A percentile compares a stretch with the other conserved stretches of the same genome.
phyloP scores from a whole-genome alignment of 2,329 filamentous ascomycete genomes.

The Fusarium zealandicum region DNA sequence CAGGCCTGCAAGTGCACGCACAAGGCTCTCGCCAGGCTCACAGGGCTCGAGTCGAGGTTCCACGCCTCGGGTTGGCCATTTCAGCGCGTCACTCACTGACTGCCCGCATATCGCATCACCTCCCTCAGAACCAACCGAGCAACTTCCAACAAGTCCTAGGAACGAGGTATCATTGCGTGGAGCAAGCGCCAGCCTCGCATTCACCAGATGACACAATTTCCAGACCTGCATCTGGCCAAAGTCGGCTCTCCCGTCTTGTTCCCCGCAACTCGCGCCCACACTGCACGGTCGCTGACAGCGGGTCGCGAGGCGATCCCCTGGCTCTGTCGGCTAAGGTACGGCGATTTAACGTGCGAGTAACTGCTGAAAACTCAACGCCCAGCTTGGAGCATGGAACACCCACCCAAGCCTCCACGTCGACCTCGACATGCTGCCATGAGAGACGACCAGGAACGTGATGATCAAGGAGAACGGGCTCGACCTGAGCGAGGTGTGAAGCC shows the following conservation, averaged over 20 bases:
- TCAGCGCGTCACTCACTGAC: constrained; percentile 1
- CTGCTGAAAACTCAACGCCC: constrained; percentile 50
- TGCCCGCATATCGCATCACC: constrained; percentile 1
- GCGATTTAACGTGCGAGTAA: constrained; percentile 47
- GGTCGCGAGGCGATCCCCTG: constrained; percentile 35
- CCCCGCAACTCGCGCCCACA: constrained; percentile 24
- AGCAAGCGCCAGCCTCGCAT: background rate
- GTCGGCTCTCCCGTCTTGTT: constrained; percentile 8
- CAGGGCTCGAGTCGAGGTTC: constrained; percentile 3
- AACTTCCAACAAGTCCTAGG: background rate
- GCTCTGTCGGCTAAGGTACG: constrained; percentile 50
- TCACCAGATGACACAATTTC: constrained; percentile 9
- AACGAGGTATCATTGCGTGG: background rate
- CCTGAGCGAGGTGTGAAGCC: constrained; percentile 46
- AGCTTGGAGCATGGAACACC: constrained; percentile 42
- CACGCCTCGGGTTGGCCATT: constrained; percentile 16
- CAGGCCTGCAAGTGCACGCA: constrained; percentile 41
- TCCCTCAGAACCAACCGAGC: constrained; percentile 13
- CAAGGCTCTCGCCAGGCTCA: constrained; percentile 18
- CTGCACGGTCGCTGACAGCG: constrained; percentile 33
- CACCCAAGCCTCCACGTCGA: constrained; percentile 46
- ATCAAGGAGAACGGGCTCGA: constrained; percentile 49
- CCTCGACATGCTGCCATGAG: constrained; percentile 53
- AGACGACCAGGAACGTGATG: constrained; percentile 48
- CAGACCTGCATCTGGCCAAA: constrained; percentile 15